These are phyloP conservation scores for Hanseniaspora thailandica DNA, from an alignment of 805 yeast genomes.

Conservation along the genomic window DNA sequence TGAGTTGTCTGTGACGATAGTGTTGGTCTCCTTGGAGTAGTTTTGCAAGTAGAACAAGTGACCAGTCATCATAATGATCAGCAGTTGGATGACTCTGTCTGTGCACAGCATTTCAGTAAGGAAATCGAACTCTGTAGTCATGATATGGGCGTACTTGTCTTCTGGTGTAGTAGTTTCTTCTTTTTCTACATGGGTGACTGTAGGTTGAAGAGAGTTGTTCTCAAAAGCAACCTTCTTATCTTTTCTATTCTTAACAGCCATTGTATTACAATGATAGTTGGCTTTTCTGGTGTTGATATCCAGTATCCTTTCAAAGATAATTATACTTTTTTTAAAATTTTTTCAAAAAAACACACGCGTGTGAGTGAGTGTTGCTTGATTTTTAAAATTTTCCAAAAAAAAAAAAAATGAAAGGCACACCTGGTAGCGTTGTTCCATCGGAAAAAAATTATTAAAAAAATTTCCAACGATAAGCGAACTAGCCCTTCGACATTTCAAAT, in stretches of 20 bases:
- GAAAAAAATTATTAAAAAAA: too few relatives aligned
- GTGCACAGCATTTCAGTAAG: constrained; percentile 14
- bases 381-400: too few relatives aligned
- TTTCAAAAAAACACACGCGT: too few relatives aligned
- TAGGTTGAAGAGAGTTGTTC: neutral
- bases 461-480: too few relatives aligned
- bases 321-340: too few relatives aligned
- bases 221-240: neutral
- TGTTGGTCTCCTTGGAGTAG: neutral
- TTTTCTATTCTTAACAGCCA: constrained; percentile 9
- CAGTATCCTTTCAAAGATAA: too few relatives aligned
- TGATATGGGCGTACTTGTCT: constrained; percentile 3
- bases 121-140: constrained; percentile 12
- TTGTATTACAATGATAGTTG: neutral
- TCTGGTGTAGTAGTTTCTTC: neutral
- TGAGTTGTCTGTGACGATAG: constrained; percentile 1
- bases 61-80: constrained; percentile 11
- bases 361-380: too few relatives aligned
- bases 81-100: constrained; percentile 12
- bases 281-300: neutral
- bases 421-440: too few relatives aligned
- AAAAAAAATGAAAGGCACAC: too few relatives aligned
- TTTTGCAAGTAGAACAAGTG: constrained; percentile 15
- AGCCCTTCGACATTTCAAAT: too few relatives aligned
- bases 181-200: neutral